Evolutionary conservation across 2,329 filamentous ascomycete species (phyloP).

Genomic region (Colletotrichum somersetense): DNA sequence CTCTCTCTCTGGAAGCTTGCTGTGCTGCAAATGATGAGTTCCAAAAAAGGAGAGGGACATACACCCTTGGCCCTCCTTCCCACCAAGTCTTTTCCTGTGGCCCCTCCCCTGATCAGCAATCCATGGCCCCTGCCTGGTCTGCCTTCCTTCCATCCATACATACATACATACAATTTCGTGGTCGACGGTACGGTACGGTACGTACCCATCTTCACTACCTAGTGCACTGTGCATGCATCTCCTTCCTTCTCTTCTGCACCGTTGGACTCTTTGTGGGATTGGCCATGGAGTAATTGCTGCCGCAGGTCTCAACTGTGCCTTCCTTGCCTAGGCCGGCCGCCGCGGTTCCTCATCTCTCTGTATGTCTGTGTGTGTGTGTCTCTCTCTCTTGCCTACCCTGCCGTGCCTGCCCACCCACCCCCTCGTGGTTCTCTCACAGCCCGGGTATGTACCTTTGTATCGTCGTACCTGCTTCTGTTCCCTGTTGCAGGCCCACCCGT

Average conservation of each 20-base stretch:
- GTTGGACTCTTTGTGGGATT: neutral
- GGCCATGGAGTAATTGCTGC: neutral
- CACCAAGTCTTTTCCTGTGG: neutral
- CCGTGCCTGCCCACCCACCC: no score
- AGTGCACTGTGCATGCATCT: neutral
- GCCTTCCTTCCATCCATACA: constrained; percentile 1
- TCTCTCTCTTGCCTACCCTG: neutral
- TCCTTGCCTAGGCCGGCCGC: no score
- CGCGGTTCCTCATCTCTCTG: neutral
- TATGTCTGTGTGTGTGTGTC: no score
- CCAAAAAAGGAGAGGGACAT: neutral
- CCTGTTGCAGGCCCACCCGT: constrained; percentile 8
- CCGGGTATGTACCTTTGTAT: neutral
- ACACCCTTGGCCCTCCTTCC: constrained; percentile 24
- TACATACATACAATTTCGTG: neutral
- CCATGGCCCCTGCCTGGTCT: constrained; percentile 2
- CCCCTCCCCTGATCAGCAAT: neutral
- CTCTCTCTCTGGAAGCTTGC: neutral
- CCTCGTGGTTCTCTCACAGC: neutral
- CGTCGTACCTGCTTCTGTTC: neutral
- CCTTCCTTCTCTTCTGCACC: neutral
- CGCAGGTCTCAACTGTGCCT: no score
- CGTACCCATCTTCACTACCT: neutral
- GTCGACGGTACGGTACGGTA: neutral
- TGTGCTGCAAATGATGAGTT: constrained; percentile 6